Conservation (phyloP, 495 filamentous ascomycete species). For the Penicillium odoratum region DNA sequence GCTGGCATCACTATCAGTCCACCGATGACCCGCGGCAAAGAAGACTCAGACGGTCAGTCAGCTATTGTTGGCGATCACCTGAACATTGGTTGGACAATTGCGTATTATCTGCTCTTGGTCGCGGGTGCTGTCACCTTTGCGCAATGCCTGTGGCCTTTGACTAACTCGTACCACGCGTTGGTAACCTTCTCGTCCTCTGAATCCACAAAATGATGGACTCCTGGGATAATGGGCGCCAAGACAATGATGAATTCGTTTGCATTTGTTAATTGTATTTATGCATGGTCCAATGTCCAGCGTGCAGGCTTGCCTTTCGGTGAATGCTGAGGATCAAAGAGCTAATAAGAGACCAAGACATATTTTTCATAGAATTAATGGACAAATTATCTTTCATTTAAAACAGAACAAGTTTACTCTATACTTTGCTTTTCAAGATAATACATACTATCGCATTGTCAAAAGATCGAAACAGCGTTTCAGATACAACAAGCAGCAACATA, state of each 20-base stretch:
- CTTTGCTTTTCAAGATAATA: too few relatives aligned
- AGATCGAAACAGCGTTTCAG: too few relatives aligned
- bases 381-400: too few relatives aligned
- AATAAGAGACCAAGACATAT: too few relatives aligned
- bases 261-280: not conserved
- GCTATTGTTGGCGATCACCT: constrained; percentile 27
- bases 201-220: not conserved
- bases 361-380: too few relatives aligned
- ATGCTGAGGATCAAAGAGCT: too few relatives aligned
- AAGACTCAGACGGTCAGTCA: constrained; percentile 31
- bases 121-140: constrained; percentile 71
- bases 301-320: too few relatives aligned
- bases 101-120: constrained; percentile 75
- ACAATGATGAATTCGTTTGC: not conserved
- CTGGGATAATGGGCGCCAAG: not conserved
- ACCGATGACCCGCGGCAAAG: constrained; percentile 40
- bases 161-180: constrained; percentile 54
- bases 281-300: not conserved
- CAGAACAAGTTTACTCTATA: too few relatives aligned
- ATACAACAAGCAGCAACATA: too few relatives aligned
- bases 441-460: too few relatives aligned
- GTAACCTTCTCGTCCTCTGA: constrained; percentile 29
- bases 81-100: constrained; percentile 64
- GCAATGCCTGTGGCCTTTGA: constrained; percentile 67
- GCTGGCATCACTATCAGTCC: constrained; percentile 34